A percentile compares a stretch with the other conserved stretches of the same genome.
phyloP scores from a whole-genome alignment of 2,329 filamentous ascomycete genomes.

The Xylariaceae sp. region DNA sequence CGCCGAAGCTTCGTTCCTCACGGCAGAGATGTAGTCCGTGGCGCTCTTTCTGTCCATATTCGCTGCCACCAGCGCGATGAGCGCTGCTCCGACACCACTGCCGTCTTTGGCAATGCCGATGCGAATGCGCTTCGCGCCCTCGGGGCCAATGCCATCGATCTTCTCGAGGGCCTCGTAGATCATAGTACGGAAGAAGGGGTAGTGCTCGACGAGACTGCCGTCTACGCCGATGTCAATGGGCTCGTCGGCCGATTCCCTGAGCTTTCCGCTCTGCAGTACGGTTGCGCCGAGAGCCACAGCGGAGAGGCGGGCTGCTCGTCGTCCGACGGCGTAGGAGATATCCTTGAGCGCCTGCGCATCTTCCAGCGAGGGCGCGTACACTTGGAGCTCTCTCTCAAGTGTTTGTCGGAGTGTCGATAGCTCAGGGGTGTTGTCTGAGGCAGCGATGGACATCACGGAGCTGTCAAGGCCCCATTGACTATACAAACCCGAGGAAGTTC shows the following conservation, averaged over 20 bases:
- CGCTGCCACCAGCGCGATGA: constrained; percentile 88
- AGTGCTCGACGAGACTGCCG: constrained; percentile 91
- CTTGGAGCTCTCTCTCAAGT: constrained; percentile 70
- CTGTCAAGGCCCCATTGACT: constrained; percentile 89
- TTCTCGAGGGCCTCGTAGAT: constrained; percentile 76
- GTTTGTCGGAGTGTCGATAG: constrained; percentile 71
- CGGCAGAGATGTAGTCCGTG: constrained; percentile 35
- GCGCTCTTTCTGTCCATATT: constrained; percentile 49
- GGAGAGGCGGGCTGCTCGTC: constrained; percentile 80
- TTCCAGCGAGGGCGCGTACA: constrained; percentile 72
- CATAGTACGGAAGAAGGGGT: constrained; percentile 86
- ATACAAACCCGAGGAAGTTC: constrained; percentile 62
- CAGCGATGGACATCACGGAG: constrained; percentile 80
- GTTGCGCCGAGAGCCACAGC: constrained; percentile 85
- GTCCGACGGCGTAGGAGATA: constrained; percentile 78
- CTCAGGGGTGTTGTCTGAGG: constrained; percentile 71
- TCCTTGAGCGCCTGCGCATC: constrained; percentile 86
- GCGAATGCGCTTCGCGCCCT: constrained; percentile 78
- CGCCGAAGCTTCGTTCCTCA: constrained; percentile 36
- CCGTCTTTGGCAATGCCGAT: constrained; percentile 98
- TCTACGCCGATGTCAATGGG: constrained; percentile 90
- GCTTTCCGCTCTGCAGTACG: constrained; percentile 72
- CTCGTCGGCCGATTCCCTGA: constrained; percentile 60
- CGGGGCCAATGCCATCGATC: constrained; percentile 71
- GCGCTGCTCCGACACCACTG: constrained; percentile 87